Evolutionary conservation across 345 rosid genomes (phyloP).

Genomic region (Lagerstroemia speciosa): DNA sequence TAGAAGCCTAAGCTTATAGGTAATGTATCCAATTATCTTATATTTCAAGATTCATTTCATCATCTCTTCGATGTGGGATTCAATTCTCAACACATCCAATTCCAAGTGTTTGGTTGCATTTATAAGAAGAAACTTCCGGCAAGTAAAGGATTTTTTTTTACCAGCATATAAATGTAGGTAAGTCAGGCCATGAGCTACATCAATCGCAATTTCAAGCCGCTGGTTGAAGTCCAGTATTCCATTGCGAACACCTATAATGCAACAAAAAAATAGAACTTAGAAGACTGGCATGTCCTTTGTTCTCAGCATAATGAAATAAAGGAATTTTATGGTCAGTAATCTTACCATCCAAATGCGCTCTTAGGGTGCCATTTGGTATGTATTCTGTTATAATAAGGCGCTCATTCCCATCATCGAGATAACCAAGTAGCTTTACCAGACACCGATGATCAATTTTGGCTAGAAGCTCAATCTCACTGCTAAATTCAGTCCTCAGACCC

Average conservation of each 20-base stretch:
- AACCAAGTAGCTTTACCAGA: constrained; percentile 88
- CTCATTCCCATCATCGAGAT: constrained; percentile 69
- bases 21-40: too few relatives aligned
- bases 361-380: constrained; percentile 83
- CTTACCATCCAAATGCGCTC: constrained; percentile 96
- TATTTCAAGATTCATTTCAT: too few relatives aligned
- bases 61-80: too few relatives aligned
- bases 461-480: constrained; percentile 88
- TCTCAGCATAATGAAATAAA: neutral
- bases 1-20: too few relatives aligned
- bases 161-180: constrained; percentile 93
- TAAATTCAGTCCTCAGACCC: constrained; percentile 62
- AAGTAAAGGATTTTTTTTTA: constrained; percentile 12
- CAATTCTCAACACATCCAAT: too few relatives aligned
- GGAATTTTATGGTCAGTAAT: neutral
- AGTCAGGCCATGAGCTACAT: constrained; percentile 90
- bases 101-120: neutral
- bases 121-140: neutral
- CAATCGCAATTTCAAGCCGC: constrained; percentile 85
- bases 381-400: constrained; percentile 89
- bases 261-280: neutral
- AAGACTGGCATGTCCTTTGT: neutral
- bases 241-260: constrained; percentile 47
- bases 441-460: constrained; percentile 85
- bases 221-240: constrained; percentile 77